phyloP scores from a whole-genome alignment of 345 rosid genomes.

The Sonneratia alba region DNA sequence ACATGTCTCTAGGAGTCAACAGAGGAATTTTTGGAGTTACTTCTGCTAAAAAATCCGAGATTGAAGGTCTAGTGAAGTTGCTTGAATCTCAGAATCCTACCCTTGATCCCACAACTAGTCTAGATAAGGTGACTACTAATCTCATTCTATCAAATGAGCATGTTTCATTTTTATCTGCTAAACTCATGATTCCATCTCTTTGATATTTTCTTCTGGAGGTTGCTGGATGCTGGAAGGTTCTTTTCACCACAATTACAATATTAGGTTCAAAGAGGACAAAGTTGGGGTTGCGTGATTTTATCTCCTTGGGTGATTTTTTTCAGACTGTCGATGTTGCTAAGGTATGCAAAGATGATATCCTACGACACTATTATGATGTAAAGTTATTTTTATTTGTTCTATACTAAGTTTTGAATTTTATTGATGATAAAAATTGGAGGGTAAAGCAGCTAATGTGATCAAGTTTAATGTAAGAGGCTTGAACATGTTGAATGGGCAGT shows the following conservation, averaged over 20 bases:
- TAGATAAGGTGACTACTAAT: conserved; percentile 38
- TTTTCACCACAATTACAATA: conserved; percentile 70
- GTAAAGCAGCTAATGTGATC: conserved; percentile 82
- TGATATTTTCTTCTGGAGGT: conserved; percentile 31
- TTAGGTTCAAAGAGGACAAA: conserved; percentile 77
- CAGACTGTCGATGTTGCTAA: conserved; percentile 63
- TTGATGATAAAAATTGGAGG: conserved; percentile 43
- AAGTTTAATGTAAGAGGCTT: conserved; percentile 74
- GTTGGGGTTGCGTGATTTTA: conserved; percentile 76
- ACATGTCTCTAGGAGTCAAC: conserved; percentile 36
- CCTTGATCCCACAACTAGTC: conserved; percentile 50
- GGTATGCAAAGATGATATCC: conserved; percentile 25
- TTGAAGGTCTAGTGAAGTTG: conserved; percentile 43
- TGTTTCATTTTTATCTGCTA: neutral
- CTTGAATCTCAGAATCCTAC: conserved; percentile 79
- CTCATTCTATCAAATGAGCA: neutral
- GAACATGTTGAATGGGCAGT: conserved; percentile 59
- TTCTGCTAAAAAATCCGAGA: conserved; percentile 58
- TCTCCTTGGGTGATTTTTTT: conserved; percentile 61
- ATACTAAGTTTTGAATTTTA: conserved; percentile 20
- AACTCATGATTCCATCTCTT: neutral
- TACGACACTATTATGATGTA: neutral
- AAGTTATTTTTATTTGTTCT: conserved; percentile 1
- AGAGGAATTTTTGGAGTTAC: conserved; percentile 78
- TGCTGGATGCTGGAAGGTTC: conserved; percentile 71